Conservation (phyloP, 2,329 filamentous ascomycete species). For the Cyphellophora europaea region DNA sequence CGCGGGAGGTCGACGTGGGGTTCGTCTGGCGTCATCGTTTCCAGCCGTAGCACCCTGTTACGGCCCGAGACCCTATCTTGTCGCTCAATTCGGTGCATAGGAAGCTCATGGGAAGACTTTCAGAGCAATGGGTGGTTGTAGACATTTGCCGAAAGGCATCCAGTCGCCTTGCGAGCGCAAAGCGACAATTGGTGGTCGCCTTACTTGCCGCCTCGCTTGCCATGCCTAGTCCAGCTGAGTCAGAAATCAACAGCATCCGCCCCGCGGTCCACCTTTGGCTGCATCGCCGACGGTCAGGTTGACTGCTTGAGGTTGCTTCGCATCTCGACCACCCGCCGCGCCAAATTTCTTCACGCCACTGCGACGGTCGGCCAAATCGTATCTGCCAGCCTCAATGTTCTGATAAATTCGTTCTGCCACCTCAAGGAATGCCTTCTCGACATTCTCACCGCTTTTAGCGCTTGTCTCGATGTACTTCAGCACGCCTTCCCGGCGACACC, state of each 20-base stretch:
- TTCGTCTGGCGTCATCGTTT: too few species aligned
- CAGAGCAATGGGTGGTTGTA: too few species aligned
- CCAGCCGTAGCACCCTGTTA: too few species aligned
- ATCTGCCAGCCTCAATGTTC: constrained; percentile 91
- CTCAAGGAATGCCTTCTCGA: constrained; percentile 85
- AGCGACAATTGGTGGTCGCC: too few species aligned
- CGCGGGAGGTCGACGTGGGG: too few species aligned
- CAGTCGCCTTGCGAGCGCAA: too few species aligned
- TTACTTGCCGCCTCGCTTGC: too few species aligned
- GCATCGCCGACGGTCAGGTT: constrained; percentile 38
- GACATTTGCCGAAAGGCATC: too few species aligned
- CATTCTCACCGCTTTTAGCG: constrained; percentile 89
- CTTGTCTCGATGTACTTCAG: constrained; percentile 93
- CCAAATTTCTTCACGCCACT: constrained; percentile 72
- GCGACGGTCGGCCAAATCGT: constrained; percentile 86
- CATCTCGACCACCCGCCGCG: constrained; percentile 26
- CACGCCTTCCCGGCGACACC: constrained; percentile 77
- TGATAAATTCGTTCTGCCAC: constrained; percentile 93
- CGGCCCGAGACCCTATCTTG: too few species aligned
- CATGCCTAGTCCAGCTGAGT: too few species aligned
- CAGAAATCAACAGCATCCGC: constrained; percentile 22
- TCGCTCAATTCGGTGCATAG: too few species aligned
- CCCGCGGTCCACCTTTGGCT: constrained; percentile 31
- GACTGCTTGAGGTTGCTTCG: constrained; percentile 29
- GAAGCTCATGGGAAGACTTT: too few species aligned